Conservation (phyloP, 1,284 basidiomycete species). For the Rhodotorula sp. region DNA sequence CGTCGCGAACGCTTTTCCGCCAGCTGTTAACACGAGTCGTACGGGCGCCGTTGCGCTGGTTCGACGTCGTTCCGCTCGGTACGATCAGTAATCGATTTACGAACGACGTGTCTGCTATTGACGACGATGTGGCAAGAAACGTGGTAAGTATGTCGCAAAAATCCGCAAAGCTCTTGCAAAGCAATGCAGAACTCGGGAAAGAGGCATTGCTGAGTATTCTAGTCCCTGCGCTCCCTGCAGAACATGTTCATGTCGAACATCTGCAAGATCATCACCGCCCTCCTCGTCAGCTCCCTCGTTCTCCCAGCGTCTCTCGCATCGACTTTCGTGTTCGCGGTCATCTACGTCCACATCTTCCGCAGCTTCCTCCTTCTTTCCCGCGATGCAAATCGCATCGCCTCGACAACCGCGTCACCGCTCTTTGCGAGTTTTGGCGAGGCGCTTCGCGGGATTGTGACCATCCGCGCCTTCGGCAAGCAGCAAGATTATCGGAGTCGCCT, state of each 20-base stretch:
- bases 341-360: conserved; percentile 42
- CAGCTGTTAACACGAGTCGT: conserved; percentile 44
- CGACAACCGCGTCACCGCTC: conserved; percentile 47
- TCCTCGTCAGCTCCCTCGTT: conserved; percentile 44
- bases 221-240: not conserved
- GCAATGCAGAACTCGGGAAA: conserved; percentile 20
- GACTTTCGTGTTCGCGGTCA: conserved; percentile 30
- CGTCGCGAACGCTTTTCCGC: conserved; percentile 42
- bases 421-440: conserved; percentile 45
- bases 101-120: conserved; percentile 45
- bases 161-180: no score
- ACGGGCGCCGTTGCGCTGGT: conserved; percentile 44
- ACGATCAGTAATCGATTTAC: conserved; percentile 47
- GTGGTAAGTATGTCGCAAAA: conserved; percentile 14
- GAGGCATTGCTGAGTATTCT: not conserved
- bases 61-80: conserved; percentile 46
- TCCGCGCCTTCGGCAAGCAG: conserved; percentile 46
- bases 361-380: conserved; percentile 43
- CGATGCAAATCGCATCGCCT: conserved; percentile 47
- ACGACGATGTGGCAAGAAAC: conserved; percentile 44
- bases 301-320: conserved; percentile 45
- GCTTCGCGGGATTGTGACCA: conserved; percentile 45
- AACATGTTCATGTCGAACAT: conserved; percentile 34
- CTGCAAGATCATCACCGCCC: conserved; percentile 39
- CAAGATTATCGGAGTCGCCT: conserved; percentile 32